These are phyloP conservation scores for Talaromyces pinophilus DNA, from an alignment of 2,329 filamentous ascomycete genomes.

Conservation along the genomic window DNA sequence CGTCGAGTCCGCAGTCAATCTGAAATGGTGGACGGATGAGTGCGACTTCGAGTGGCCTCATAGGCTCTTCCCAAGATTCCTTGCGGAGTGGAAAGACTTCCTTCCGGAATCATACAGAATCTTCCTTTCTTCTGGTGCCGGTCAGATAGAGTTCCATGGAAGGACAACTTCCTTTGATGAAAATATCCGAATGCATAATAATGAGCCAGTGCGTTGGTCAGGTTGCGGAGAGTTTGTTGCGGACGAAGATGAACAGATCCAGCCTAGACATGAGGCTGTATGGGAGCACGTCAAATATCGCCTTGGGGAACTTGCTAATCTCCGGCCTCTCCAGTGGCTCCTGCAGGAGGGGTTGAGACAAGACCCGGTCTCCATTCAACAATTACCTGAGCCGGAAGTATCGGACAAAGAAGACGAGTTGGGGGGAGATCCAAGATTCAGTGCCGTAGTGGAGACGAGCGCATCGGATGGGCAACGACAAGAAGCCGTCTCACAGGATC, in stretches of 20 bases:
- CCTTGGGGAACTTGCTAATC: constrained; percentile 16
- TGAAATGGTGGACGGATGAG: constrained; percentile 25
- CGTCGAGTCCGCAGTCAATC: constrained; percentile 28
- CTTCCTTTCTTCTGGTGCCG: constrained; percentile 34
- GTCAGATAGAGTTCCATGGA: constrained; percentile 44
- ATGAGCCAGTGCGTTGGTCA: constrained; percentile 29
- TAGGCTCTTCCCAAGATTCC: constrained; percentile 44
- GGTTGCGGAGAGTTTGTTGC: constrained; percentile 23
- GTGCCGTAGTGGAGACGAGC: background rate
- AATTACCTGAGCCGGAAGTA: background rate
- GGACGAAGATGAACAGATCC: constrained; percentile 25
- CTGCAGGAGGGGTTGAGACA: constrained; percentile 21
- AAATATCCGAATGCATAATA: constrained; percentile 25
- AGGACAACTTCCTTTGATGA: constrained; percentile 26
- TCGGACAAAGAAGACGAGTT: background rate
- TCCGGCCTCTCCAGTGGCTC: constrained; percentile 26
- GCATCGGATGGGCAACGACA: background rate
- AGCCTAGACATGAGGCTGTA: constrained; percentile 32
- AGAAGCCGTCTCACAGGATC: background rate
- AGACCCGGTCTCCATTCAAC: background rate
- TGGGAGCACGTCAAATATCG: constrained; percentile 26
- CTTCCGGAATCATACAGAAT: constrained; percentile 45
- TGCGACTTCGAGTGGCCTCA: constrained; percentile 34
- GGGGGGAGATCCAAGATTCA: background rate
- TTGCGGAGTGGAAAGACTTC: constrained; percentile 54